Percentiles rank a stretch among this genome's conserved stretches.
Conservation (phyloP, 1,284 basidiomycete species). For the Somion occarium region DNA sequence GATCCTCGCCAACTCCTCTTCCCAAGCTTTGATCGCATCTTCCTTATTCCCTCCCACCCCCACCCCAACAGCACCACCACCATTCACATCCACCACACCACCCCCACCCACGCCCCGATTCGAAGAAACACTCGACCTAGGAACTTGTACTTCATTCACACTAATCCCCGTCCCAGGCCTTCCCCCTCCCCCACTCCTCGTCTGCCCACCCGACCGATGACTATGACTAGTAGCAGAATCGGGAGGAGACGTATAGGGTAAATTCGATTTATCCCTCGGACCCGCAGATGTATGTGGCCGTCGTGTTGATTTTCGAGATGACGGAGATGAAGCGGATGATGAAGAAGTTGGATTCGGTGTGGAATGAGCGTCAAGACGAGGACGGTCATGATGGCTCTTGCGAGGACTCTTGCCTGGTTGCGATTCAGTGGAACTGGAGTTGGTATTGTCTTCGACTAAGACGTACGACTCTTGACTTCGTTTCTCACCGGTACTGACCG, state of each 20-base stretch:
- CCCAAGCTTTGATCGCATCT: slow-evolving; percentile 61
- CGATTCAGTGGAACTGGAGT: not conserved
- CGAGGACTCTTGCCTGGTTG: not conserved
- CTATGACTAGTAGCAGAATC: not conserved
- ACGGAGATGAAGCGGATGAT: not conserved
- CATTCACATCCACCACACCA: not conserved
- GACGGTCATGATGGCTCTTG: not conserved
- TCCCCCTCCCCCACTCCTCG: slow-evolving; percentile 5
- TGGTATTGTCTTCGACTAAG: not conserved
- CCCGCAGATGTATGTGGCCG: slow-evolving; percentile 69
- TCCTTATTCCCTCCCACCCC: not conserved
- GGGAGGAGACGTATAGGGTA: slow-evolving; percentile 17
- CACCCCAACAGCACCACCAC: not conserved
- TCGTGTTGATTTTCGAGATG: slow-evolving; percentile 28
- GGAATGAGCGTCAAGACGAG: not conserved
- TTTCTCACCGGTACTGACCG: not conserved
- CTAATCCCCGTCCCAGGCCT: not conserved
- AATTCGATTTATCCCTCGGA: slow-evolving; percentile 47
- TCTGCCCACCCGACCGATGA: not conserved
- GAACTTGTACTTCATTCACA: not conserved
- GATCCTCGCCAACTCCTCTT: slow-evolving; percentile 68
- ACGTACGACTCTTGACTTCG: not conserved
- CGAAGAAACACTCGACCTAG: not conserved
- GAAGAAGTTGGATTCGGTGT: not conserved
- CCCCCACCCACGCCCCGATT: not conserved